phyloP scores from a whole-genome alignment of 129 eudicot genomes.

The Heracleum sosnowskyi region DNA sequence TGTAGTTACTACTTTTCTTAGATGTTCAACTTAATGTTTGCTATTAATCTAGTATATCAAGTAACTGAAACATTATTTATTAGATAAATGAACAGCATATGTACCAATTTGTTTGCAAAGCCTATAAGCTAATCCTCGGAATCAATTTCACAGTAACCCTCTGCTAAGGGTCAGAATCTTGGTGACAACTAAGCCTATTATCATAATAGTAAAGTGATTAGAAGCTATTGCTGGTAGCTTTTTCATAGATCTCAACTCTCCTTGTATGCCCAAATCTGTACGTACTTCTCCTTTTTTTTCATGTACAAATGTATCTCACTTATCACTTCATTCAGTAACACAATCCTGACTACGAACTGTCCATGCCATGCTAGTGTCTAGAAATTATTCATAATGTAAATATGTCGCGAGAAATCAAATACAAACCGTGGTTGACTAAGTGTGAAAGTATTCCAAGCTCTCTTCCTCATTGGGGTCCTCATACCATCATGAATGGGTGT shows the following conservation, averaged over 20 bases:
- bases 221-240: neutral
- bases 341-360: neutral
- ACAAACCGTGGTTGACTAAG: slow-evolving; percentile 88
- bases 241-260: neutral
- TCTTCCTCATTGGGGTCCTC: slow-evolving; percentile 96
- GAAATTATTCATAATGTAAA: neutral
- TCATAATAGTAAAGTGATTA: too few species aligned
- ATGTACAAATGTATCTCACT: neutral
- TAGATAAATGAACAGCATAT: too few species aligned
- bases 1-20: too few species aligned
- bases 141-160: too few species aligned
- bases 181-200: too few species aligned
- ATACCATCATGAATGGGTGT: slow-evolving; percentile 97
- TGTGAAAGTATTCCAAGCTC: slow-evolving; percentile 97
- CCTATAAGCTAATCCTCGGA: too few species aligned
- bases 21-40: too few species aligned
- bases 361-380: neutral
- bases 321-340: neutral
- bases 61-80: too few species aligned
- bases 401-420: neutral
- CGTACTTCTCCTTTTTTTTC: neutral
- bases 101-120: too few species aligned
- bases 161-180: too few species aligned
- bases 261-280: neutral
- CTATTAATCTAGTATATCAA: too few species aligned